Base-by-base conservation (phyloP, 2,329 filamentous ascomycete species). In the Cercospora berteroae region DNA sequence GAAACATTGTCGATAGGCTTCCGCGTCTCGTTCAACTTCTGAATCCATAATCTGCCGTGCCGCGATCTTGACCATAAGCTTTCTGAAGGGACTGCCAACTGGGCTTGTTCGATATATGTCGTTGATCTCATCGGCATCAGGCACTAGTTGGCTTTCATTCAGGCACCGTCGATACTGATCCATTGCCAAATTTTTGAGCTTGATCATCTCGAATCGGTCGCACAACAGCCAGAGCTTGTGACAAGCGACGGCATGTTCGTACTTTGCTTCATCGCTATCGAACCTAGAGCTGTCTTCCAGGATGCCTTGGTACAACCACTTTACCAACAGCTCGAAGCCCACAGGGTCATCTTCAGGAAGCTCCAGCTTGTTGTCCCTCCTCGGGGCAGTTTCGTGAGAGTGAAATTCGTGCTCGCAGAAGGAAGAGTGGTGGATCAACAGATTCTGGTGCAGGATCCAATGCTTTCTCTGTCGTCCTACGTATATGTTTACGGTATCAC, bases 1-100 rank as follows among this genome's bases (percentile, higher is more conserved):
- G 73, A 86, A 85, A 71, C 83, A 85, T 48, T 78, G 77, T 42
- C 81, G 80, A 70, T 86, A 86, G 4, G 79, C 80, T 27, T 82
- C 79, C 3, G 83, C 81, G 72, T 85, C 80, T 65, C 81, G 80
- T 50, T 84, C 79, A 63, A 77, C 81, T 31, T 81, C 83, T 0
- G 84, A 84, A 70, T 86, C 84, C 84, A 86, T 86, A 68, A 86
- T 84, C 75, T 86, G 84, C 27, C 84, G 78, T 4, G 84, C 84
- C n/a, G 84, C 84, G 58, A 86, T 86, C 68, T 80, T 79, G 63
- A 82, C 81, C 80, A 86, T 83, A 20, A 86, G 77, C 31, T 74
- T 78, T 39, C 83, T 78, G 72, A 86, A 86, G 1, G 83, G 82
- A 63, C 82, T 84, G 4, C 74, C 77, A 2, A 70, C 61, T 3